Evolutionary conservation across 805 yeast genomes (phyloP).

Genomic region (Millerago galiae): DNA sequence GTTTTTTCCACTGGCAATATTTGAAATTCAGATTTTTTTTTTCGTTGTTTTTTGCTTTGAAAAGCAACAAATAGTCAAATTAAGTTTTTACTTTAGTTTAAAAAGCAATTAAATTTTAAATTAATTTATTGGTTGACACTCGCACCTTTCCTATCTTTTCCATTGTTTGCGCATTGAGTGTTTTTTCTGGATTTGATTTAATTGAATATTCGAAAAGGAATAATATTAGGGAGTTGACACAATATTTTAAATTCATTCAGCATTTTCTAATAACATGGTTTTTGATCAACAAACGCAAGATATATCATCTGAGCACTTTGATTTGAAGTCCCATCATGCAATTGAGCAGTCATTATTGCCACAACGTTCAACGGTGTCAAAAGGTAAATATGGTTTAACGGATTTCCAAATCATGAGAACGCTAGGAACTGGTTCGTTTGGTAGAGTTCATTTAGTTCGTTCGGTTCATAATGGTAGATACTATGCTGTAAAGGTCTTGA

Average conservation of each 20-base stretch:
- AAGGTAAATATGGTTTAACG: conserved; percentile 70
- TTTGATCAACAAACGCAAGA: not conserved
- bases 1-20: not conserved
- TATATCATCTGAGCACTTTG: not conserved
- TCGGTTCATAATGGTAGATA: conserved; percentile 86
- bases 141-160: too few relatives aligned
- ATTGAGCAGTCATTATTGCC: conserved; percentile 20
- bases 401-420: conserved; percentile 87
- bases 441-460: conserved; percentile 84
- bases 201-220: too few relatives aligned
- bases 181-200: too few relatives aligned
- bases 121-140: too few relatives aligned
- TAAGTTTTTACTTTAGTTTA: too few relatives aligned
- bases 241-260: not conserved
- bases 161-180: too few relatives aligned
- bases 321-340: conserved; percentile 4
- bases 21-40: too few relatives aligned
- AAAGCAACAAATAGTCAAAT: not conserved
- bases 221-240: not conserved
- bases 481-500: conserved; percentile 88
- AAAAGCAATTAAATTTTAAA: too few relatives aligned
- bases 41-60: not conserved
- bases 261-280: not conserved
- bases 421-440: conserved; percentile 93
- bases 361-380: conserved; percentile 23